Evolutionary conservation across 306 rosid genomes (phyloP).

Genomic region (Cucurbita moschata): DNA sequence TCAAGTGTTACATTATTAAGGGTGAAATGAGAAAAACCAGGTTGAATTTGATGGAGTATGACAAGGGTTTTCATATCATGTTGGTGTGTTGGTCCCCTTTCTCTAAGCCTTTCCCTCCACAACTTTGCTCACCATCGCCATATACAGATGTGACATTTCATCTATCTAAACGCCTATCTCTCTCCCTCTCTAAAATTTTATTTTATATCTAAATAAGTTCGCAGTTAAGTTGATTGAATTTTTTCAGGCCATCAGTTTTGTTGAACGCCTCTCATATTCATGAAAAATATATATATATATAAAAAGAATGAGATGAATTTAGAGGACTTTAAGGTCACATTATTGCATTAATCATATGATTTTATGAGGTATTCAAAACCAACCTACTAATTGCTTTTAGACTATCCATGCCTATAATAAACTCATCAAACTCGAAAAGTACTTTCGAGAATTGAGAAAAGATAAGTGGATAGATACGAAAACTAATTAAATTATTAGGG

Average conservation of each 20-base stretch:
- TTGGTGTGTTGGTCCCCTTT: neutral
- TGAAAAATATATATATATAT: too few species aligned
- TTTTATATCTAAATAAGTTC: too few species aligned
- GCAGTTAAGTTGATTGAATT: too few species aligned
- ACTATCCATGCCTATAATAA: neutral
- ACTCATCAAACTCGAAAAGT: neutral
- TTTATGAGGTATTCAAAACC: neutral
- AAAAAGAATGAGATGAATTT: too few species aligned
- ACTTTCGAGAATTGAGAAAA: neutral
- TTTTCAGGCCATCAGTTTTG: too few species aligned
- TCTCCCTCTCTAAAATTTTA: neutral
- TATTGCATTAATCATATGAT: neutral
- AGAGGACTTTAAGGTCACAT: too few species aligned
- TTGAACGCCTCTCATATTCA: too few species aligned
- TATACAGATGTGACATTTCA: constrained; percentile 1
- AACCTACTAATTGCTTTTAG: neutral
- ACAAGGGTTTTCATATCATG: neutral
- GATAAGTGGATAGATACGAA: neutral
- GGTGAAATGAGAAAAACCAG: neutral
- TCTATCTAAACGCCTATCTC: neutral
- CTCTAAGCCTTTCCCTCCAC: neutral
- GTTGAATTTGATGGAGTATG: neutral
- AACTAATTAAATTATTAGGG: neutral
- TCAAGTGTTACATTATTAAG: too few species aligned
- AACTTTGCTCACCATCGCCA: neutral